Conservation (phyloP, 192 early-diverging fungal genomes). For the Rhizophagus clarus region DNA sequence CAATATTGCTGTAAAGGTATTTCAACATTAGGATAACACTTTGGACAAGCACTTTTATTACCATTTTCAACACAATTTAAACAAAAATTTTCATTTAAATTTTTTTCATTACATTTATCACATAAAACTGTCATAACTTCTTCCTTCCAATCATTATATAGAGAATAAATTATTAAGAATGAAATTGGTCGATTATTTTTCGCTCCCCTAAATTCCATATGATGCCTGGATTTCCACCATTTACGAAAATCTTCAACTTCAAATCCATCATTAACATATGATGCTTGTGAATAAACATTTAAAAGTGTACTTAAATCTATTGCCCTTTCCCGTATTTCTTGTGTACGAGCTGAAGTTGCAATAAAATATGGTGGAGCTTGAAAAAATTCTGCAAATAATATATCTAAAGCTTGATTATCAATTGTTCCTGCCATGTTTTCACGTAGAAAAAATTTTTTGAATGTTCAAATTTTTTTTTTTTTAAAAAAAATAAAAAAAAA, state of each 20-base stretch:
- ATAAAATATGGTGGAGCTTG: not conserved
- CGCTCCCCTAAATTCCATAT: not conserved
- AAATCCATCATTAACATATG: not conserved
- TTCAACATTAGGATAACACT: not conserved
- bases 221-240: not conserved
- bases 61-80: not conserved
- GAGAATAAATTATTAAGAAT: not conserved
- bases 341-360: not conserved
- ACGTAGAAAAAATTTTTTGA: not conserved
- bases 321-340: not conserved
- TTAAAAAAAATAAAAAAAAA: not conserved
- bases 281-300: not conserved
- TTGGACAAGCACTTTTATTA: not conserved
- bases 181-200: conserved; percentile 1
- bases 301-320: not conserved
- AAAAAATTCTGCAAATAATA: not conserved
- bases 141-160: not conserved
- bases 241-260: not conserved
- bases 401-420: not conserved
- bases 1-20: not conserved
- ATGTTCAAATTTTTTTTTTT: too few relatives aligned
- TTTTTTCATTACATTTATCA: not conserved
- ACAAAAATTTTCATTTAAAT: not conserved
- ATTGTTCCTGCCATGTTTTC: not conserved
- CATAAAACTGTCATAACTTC: not conserved